Evolutionary conservation across 805 yeast genomes (phyloP), one percentile per base, ranked within the genome.

Genomic region (Helenozyma rhizophorensis): DNA sequence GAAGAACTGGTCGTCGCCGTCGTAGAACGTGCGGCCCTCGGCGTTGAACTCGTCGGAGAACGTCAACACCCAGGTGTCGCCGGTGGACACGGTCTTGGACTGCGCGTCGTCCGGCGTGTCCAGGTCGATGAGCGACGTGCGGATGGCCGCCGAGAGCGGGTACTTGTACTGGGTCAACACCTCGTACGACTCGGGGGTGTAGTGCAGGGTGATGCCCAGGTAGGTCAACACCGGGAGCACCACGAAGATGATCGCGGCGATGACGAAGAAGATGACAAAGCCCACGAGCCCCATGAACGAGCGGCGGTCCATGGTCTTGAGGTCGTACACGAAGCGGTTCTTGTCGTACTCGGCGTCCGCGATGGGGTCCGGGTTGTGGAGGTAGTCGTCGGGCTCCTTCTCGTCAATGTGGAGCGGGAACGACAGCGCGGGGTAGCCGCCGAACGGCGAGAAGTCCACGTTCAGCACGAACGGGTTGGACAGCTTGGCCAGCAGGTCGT

Each of bases 341-440:
- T 77, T 81, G 47, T 87, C 95, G 50, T 81, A 78, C 39, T 80
- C 76, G 14, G 95, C 96, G 56, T 93, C 98, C 27, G 79, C 84
- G 23, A 88, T 81, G 8, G 96, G 96, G 58, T 90, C 96, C 2
- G 97, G 97, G 60, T 90, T 93, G 60, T 90, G 97, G 45, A 93
- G 57, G 53, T 86, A 89, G 59, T 90, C 98, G 62, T 90, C 98
- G 8, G 84, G 82, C 60, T 90, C 98, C 60, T 86, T 86, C 48
- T 90, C 97, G 39, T 90, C 96, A 43, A 93, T 78, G 47, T 76
- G 81, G 36, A 90, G 65, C 1, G 98, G 98, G 64, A 90, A 90
- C 4, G 87, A 79, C 12, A 88, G 71, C 7, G 96, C 94, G 1
- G 98, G 97, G 58, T 85, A 90, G 11, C 97, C 97, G 32, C 97